Base-by-base conservation (phyloP, 2,329 filamentous ascomycete species). In the Colletotrichum costaricense region DNA sequence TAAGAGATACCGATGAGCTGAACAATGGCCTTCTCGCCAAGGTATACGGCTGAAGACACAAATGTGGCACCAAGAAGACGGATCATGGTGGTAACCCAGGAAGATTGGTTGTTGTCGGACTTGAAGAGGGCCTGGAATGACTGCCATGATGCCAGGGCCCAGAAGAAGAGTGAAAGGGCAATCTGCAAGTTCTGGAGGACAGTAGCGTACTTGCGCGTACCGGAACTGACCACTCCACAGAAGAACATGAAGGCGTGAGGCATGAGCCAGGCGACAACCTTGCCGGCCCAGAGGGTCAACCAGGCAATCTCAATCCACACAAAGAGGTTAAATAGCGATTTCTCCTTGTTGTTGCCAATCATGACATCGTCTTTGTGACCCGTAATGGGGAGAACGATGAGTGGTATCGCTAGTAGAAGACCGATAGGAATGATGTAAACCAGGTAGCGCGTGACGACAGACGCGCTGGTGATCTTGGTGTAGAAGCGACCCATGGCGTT, bases 1-100 rank as follows among this genome's bases (percentile, higher is more conserved):
- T 97, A 97, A 74, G 93, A 93, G 81, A 97, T 93, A 79, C 93
- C 94, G 80, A 97, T 95, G 73, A 96, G 87, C 82, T 96, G 94
- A 42, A 97, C 92, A 75, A 96, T 87, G 72, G 92, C 86, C 82
- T 94, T 95, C 82, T 97, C 94, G n/a, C 85, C 90, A 19, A 96
- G 88, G 73, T 94, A 91, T 22, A 96, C 88, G 63, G 93, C 87
- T 0, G 92, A 90, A 11, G 91, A 93, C 54, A 93, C 89, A 59
- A 95, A 89, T 35, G 89, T 83, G 2, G 93, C 92, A 26, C 89
- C 90, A 6, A 96, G 85, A 19, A 96, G 86, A 63, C 89, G 90
- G 75, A 89, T 88, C 76, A 95, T 82, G 57, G 86, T 86, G n/a
- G 83, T 82, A 16, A 89, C 85, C 89, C 91, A 93, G 8, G 81